Evolutionary conservation across 139 green algal genomes (phyloP), one percentile per base, ranked within the genome.

Genomic region (Klebsormidium nitens): DNA sequence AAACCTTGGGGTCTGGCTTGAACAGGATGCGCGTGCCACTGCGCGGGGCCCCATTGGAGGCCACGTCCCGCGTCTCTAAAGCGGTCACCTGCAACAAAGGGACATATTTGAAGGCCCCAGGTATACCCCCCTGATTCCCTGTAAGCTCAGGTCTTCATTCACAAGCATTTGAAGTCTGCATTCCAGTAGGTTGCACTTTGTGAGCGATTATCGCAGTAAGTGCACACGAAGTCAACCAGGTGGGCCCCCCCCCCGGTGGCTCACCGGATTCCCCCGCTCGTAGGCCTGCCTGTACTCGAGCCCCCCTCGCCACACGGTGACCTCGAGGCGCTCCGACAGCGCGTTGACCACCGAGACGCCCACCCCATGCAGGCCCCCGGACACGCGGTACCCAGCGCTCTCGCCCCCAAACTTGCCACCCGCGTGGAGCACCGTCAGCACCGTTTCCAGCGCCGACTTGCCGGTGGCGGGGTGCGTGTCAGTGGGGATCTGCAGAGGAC

Each of bases 321-420:
- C 89, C 39, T 91, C 78, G 17, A 97, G 71, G 23, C 78, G 31
- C 66, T 87, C 69, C 32, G 85, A 93, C 2, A 99, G 86, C 0
- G 94, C 94, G 75, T 99, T 99, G 19, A 97, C 93, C 3, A 98
- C 93, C 14, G 79, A 91, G 19, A 97, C 71, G 49, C 93, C 93
- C 23, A 98, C 93, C n/a, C 93, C 93, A 72, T 98, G 93, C 66
- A 98, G 84, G 1, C 93, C 93, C 2, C 93, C 93, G 1, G 85
- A 93, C 5, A 96, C 88, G 19, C 48, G 72, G 83, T 96, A 95
- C 2, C 90, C 79, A 62, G 67, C 89, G 39, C 64, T 62, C 46
- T 90, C 83, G 2, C 88, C 87, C 0, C 93, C 94, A 81, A 99
- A 99, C 81, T 99, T 98, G 77, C 93, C 94, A 11, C 95, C 95